Base-by-base conservation (phyloP, 176 grass and related monocot genomes). In the Musa itinerans region DNA sequence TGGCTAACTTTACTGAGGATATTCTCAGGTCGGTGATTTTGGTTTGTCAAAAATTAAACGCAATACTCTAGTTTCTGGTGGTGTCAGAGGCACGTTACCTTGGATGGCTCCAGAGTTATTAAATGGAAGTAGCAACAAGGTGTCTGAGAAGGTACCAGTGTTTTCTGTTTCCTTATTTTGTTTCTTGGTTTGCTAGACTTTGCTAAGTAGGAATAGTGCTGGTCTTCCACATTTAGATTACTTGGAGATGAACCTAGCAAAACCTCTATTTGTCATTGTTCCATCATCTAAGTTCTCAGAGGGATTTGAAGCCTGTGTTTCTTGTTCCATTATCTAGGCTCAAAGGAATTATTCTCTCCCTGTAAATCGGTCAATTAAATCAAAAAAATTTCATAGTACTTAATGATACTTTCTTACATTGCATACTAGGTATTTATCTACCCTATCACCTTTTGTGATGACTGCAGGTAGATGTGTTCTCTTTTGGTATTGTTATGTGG, bases 71-170 rank as follows among this genome's bases (percentile, higher is more conserved):
- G 93, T 96, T 66, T 96, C 93, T n/a, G 93, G 93, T 24, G 93
- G 93, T 49, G 93, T 96, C 53, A 90, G 91, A 81, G 91, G 91
- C 2, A 94, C 91, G 2, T 72, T 94, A 23, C 91, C 91, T 68
- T 94, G 91, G 91, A 94, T 94, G 91, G 91, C 91, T 34, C 91
- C 91, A 11, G 91, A 94, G 77, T 83, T 94, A 69, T 83, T 96
- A 57, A 96, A 90, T 64, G 93, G 93, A 77, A 86, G 91, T 73
- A 95, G 91, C 78, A 95, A 84, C 62, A 95, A 84, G 68, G 91
- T 95, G 83, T 95, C 91, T 53, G 91, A 95, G 70, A 95, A 95
- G 91, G 91, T 95, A 85, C 72, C 2, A 20, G 19, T 76, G 19
- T 57, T 74, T 57, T 27, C 19, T 52, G 8, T 4, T 62, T 85